Base-by-base conservation (phyloP, 106 monocot species). In the Amphibolis antarctica region DNA sequence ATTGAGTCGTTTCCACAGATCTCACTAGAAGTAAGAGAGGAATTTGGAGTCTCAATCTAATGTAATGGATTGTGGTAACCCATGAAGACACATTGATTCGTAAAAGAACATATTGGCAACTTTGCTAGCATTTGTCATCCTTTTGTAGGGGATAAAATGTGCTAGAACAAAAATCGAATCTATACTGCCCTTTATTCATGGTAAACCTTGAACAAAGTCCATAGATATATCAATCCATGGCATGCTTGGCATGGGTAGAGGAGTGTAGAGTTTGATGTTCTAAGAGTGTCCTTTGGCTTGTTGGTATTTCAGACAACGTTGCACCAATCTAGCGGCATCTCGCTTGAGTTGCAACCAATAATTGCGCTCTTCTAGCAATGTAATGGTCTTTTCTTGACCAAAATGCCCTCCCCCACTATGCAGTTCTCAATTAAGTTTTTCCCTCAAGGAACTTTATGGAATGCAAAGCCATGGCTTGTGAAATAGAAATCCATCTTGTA, bases 391-490 rank as follows among this genome's bases (percentile, higher is more conserved):
- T 9, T 59, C 59, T 1, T 29, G 12, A 5, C 59, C 59, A 31
- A 59, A 13, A 31, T 59, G 59, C 10, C 59, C 59, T 29, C 59
- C 59, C 15, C 59, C 59, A 30, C 59, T 29, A 59, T 59, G 59
- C 4, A 59, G 1, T 9, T 59, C 59, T 17, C 30, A 9, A 15
- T 18, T 28, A 1, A 36, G 0, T 1, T 28, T 1, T 10, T 30
- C 7, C 5, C 31, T 28, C 4, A 59, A 17, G 4, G 59, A 59
- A 22, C 3, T 1, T 9, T 1, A 1, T 14, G 59, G 59, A 28
- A 59, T 28, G 30, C 59, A 59, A 10, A 59, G 30, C 5, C 12
- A 1, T 5, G 5, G 29, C 1, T 59, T 29, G 0, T 29, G 12
- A 14, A 28, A 3, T 5, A 1, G 30, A 31, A 19, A 59, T 29